phyloP scores from a whole-genome alignment of 768 basidiomycete genomes.

The Lyophyllum semitale region DNA sequence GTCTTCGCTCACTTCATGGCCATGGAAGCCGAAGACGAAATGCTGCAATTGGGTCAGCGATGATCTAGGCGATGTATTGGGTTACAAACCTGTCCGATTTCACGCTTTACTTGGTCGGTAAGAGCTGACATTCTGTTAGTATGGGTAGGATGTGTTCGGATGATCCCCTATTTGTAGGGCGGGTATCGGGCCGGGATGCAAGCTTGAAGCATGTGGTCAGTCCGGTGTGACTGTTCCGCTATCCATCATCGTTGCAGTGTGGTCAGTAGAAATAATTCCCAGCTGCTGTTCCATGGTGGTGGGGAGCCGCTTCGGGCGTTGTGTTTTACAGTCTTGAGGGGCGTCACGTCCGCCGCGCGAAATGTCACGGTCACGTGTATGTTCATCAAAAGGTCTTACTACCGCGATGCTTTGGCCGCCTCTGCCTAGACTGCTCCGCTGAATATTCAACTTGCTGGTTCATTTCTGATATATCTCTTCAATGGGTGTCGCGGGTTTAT shows the following conservation, averaged over 20 bases:
- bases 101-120: slow-evolving; percentile 39
- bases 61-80: not conserved
- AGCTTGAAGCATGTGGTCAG: not conserved
- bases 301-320: no score
- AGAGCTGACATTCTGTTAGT: slow-evolving; percentile 15
- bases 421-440: not conserved
- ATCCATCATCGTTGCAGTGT: not conserved
- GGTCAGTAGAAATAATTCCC: no score
- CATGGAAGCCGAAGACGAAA: slow-evolving; percentile 74
- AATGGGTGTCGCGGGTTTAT: slow-evolving; percentile 42
- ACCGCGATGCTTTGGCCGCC: not conserved
- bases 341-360: slow-evolving; percentile 3
- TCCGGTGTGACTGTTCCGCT: not conserved
- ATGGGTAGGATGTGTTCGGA: not conserved
- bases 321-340: not conserved
- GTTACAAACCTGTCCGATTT: slow-evolving; percentile 46
- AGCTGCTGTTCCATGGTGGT: no score
- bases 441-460: not conserved
- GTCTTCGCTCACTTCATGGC: slow-evolving; percentile 50
- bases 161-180: not conserved
- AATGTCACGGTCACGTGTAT: not conserved
- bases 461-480: not conserved
- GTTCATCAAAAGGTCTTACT: not conserved
- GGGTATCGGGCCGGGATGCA: not conserved
- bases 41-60: slow-evolving; percentile 41